Evolutionary conservation across 768 basidiomycete species (phyloP).

Genomic region (Psilocybe cyanescens): DNA sequence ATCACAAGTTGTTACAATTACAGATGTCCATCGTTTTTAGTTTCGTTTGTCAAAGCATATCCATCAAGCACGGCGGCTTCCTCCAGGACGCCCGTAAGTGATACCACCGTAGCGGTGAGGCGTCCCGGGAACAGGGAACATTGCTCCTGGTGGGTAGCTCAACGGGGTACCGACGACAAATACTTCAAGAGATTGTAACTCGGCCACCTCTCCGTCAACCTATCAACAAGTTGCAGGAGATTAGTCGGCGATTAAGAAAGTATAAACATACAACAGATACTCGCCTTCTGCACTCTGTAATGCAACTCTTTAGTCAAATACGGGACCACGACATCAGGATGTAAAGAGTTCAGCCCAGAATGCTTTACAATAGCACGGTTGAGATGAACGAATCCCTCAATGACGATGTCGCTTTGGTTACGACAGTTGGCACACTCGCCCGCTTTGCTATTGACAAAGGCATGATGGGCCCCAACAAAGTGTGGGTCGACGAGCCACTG

Average conservation of each 20-base stretch:
- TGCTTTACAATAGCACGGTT: conserved; percentile 35
- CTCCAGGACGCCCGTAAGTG: conserved; percentile 30
- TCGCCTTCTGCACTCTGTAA: conserved; percentile 46
- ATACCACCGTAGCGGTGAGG: conserved; percentile 21
- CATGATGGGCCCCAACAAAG: conserved; percentile 48
- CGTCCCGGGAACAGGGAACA: conserved; percentile 30
- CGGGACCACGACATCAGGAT: conserved; percentile 41
- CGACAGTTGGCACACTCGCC: conserved; percentile 40
- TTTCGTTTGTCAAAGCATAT: background rate
- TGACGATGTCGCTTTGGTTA: conserved; percentile 30
- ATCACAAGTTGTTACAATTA: too few relatives aligned
- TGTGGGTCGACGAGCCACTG: conserved; percentile 38
- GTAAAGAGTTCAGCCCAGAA: conserved; percentile 33
- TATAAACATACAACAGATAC: conserved; percentile 1
- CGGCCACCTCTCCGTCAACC: conserved; percentile 22
- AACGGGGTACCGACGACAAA: conserved; percentile 29
- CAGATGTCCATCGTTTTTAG: too few relatives aligned
- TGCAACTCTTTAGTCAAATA: conserved; percentile 43
- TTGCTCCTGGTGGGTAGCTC: conserved; percentile 29
- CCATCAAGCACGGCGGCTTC: conserved; percentile 21
- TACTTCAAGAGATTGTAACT: conserved; percentile 32
- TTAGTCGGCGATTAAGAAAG: background rate
- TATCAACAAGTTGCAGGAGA: background rate
- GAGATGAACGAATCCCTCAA: conserved; percentile 51
- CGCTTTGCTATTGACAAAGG: conserved; percentile 39